Evolutionary conservation across 2,329 filamentous ascomycete genomes (phyloP).

Genomic region (Clonostachys rhizophaga): DNA sequence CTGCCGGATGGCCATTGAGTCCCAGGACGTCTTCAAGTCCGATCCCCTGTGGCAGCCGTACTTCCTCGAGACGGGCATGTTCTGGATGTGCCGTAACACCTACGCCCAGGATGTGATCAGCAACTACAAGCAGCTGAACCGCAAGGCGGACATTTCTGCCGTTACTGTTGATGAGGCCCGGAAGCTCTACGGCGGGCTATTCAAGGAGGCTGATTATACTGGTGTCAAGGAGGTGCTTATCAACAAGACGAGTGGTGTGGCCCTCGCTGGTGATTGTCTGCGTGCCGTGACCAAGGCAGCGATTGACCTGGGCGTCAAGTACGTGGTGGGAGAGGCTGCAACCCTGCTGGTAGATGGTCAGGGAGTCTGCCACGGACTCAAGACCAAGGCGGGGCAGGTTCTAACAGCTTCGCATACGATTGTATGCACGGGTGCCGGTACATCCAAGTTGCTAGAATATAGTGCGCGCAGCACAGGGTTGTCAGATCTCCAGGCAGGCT

Average conservation of each 20-base stretch:
- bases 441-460: slow-evolving; percentile 47
- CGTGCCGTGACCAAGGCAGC: slow-evolving; percentile 46
- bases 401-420: slow-evolving; percentile 45
- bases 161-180: slow-evolving; percentile 37
- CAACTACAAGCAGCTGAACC: slow-evolving; percentile 43
- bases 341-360: slow-evolving; percentile 34
- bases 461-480: slow-evolving; percentile 38
- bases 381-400: slow-evolving; percentile 33
- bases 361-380: slow-evolving; percentile 42
- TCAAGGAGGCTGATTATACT: slow-evolving; percentile 54
- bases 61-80: slow-evolving; percentile 57
- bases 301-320: slow-evolving; percentile 53
- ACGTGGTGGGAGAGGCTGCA: slow-evolving; percentile 46
- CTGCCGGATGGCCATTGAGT: slow-evolving; percentile 59
- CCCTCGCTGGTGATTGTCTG: slow-evolving; percentile 53
- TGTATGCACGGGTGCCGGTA: slow-evolving; percentile 54
- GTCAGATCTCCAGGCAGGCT: slow-evolving; percentile 42
- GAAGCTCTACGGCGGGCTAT: slow-evolving; percentile 52
- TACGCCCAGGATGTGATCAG: slow-evolving; percentile 45
- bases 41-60: slow-evolving; percentile 51
- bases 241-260: slow-evolving; percentile 60
- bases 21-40: slow-evolving; percentile 55
- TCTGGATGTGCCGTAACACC: slow-evolving; percentile 47
- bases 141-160: slow-evolving; percentile 31
- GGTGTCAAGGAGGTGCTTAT: slow-evolving; percentile 55